Percentiles rank a stretch among this genome's conserved stretches.
phyloP scores from a whole-genome alignment of 805 yeast genomes.

The Saturnispora serradocipensis region DNA sequence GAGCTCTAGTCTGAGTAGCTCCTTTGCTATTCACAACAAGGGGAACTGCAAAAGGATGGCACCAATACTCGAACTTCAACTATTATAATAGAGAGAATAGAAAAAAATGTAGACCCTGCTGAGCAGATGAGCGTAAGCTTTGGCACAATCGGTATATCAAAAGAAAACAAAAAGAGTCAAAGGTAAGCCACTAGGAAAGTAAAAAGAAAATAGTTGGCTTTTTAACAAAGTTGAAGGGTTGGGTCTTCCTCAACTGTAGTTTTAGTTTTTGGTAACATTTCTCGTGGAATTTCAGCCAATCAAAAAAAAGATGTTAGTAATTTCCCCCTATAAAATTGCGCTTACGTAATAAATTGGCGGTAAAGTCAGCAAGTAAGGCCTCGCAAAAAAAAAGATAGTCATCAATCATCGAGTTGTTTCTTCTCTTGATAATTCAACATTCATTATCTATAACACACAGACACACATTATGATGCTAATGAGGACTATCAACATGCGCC shows the following conservation, averaged over 20 bases:
- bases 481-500: neutral
- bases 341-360: neutral
- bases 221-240: too few species aligned
- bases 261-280: too few species aligned
- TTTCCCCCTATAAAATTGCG: neutral
- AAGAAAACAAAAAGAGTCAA: neutral
- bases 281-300: neutral
- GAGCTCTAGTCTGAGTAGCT: neutral
- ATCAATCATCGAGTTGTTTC: too few species aligned
- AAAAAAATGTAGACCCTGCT: neutral
- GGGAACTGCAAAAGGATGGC: neutral
- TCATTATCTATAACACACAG: neutral
- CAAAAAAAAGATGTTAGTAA: neutral
- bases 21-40: neutral
- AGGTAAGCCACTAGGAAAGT: neutral
- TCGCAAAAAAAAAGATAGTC: neutral
- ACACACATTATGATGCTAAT: neutral
- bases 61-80: neutral
- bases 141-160: too few species aligned
- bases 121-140: constrained; percentile 1
- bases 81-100: neutral
- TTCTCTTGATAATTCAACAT: neutral
- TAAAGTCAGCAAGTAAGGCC: neutral
- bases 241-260: too few species aligned
- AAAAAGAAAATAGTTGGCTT: neutral